Evolutionary conservation across 352 stramenopile genomes (phyloP).

Genomic region (Phytopythium ostracodes): DNA sequence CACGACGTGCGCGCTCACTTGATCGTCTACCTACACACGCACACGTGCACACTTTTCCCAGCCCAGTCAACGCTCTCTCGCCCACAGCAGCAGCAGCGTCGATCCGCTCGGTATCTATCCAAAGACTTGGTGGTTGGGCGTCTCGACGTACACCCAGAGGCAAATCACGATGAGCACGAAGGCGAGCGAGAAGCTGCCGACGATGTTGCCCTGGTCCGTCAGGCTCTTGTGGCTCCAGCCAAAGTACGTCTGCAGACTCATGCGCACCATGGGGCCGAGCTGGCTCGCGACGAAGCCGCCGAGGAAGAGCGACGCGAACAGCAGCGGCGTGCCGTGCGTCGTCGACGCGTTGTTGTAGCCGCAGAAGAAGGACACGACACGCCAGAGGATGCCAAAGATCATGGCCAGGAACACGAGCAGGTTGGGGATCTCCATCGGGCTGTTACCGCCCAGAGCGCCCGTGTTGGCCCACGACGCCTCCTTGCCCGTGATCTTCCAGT

Average conservation of each 20-base stretch:
- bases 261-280: conserved; percentile 64
- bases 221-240: conserved; percentile 77
- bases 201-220: conserved; percentile 73
- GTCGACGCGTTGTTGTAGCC: conserved; percentile 69
- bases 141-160: conserved; percentile 81
- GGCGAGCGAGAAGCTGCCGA: conserved; percentile 61
- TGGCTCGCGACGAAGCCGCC: conserved; percentile 54
- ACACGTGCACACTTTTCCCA: not conserved
- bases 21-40: conserved; percentile 2
- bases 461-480: conserved; percentile 68
- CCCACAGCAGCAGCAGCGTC: not conserved
- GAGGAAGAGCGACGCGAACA: conserved; percentile 63
- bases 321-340: conserved; percentile 55
- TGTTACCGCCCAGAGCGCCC: conserved; percentile 54
- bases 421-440: conserved; percentile 65
- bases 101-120: conserved; percentile 14
- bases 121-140: conserved; percentile 43
- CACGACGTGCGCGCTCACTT: not conserved
- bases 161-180: conserved; percentile 65
- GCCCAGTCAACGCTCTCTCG: not conserved
- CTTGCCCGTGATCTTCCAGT: conserved; percentile 78
- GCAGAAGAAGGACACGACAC: conserved; percentile 58
- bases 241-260: conserved; percentile 73
- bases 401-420: conserved; percentile 62
- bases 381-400: conserved; percentile 63